Conservation (phyloP, 1,284 basidiomycete genomes). For the Naganishia sp. region DNA sequence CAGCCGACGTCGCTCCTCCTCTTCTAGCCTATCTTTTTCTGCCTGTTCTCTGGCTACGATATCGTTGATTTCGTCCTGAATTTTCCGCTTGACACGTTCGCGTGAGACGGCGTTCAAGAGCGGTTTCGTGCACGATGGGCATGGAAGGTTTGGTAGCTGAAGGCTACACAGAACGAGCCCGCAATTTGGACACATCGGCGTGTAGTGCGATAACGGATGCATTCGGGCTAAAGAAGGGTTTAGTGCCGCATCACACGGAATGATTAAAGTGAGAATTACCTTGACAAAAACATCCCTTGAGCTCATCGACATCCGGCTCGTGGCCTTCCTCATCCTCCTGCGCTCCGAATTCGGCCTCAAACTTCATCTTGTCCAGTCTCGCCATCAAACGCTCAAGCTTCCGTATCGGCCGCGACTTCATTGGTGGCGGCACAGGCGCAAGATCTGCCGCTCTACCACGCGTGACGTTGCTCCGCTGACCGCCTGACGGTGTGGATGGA, state of each 20-base stretch:
- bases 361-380: slow-evolving; percentile 41
- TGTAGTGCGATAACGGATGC: slow-evolving; percentile 51
- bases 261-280: slow-evolving; percentile 43
- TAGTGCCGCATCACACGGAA: not conserved
- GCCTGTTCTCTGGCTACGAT: slow-evolving; percentile 44
- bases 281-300: slow-evolving; percentile 53
- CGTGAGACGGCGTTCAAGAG: slow-evolving; percentile 47
- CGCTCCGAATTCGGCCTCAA: slow-evolving; percentile 40
- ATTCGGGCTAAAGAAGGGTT: slow-evolving; percentile 43
- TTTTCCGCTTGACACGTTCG: slow-evolving; percentile 39
- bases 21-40: slow-evolving; percentile 41
- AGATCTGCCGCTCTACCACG: slow-evolving; percentile 34
- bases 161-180: slow-evolving; percentile 51
- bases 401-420: slow-evolving; percentile 45
- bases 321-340: slow-evolving; percentile 30
- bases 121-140: slow-evolving; percentile 51
- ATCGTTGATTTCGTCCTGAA: slow-evolving; percentile 45
- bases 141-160: slow-evolving; percentile 50
- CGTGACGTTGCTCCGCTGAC: slow-evolving; percentile 15
- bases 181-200: slow-evolving; percentile 52
- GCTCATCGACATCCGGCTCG: slow-evolving; percentile 27
- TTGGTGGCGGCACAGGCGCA: slow-evolving; percentile 36
- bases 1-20: slow-evolving; percentile 39
- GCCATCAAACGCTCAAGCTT: slow-evolving; percentile 45
- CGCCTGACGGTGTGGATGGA: slow-evolving; percentile 14